Evolutionary conservation across 2,329 filamentous ascomycete species (phyloP), one percentile per base, ranked within the genome.

Genomic region (Rhinocladiella mackenziei): DNA sequence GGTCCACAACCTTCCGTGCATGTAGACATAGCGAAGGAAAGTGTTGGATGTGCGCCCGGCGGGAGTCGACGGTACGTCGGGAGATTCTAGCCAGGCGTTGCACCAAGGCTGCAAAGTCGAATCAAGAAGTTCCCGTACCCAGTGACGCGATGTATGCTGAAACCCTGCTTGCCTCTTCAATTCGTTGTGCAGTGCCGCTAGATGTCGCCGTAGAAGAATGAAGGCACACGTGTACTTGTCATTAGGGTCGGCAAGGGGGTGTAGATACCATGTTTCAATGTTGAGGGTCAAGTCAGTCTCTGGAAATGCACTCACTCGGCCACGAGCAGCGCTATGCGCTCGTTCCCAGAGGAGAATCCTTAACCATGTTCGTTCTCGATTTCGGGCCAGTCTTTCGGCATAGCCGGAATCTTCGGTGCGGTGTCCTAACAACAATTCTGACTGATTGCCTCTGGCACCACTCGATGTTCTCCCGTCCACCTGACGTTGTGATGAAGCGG

Each of bases 201-300:
- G 15, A 2, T 43, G 39, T 2, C 50, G 48, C 4, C 60, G 53
- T 3, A 62, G 43, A 2, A 51, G 20, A 10, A 62, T 60, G 17
- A 62, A 62, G 2, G 59, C 60, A 43, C 58, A 57, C 3, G 58
- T 62, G 35, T 58, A 50, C 39, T 56, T 60, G 20, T 62, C 59
- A 1, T 59, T 56, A 11, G 45, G 26, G 26, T 60, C 58, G 1
- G 60, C 59, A 5, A 61, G 44, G 2, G 56, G 55, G 30, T 62
- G 60, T 18, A 54, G 34, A 54, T 58, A 60, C 60, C 60, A 63
- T 6, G 15, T 46, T 11, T 62, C 56, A 13, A 62, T 52, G 5
- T 48, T 47, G 3, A 36, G 38, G 1, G 55, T 62, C 25, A 62
- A 34, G 2, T 53, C 40, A n/a, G 48, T 62, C 35, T 62, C 59